These are phyloP conservation scores for Helenozyma rhizophorensis DNA, from an alignment of 805 yeast species.

Conservation along the genomic window DNA sequence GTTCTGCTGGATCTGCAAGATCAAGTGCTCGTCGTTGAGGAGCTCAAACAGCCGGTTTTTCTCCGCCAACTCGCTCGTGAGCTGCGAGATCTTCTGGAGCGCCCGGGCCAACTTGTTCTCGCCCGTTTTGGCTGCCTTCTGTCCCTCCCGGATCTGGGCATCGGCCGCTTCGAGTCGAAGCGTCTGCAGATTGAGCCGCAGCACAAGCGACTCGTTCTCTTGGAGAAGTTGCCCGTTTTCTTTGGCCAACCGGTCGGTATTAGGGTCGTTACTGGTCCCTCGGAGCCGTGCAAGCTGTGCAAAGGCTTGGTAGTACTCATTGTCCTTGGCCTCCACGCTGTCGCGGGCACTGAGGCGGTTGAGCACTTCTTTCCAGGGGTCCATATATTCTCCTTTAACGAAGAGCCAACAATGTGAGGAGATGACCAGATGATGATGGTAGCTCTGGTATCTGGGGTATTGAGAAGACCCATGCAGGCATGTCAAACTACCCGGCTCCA, in stretches of 20 bases:
- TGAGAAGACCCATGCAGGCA: too few species aligned
- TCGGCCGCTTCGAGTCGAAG: constrained; percentile 23
- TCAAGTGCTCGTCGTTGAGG: constrained; percentile 64
- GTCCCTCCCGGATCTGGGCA: constrained; percentile 14
- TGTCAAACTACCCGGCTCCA: too few species aligned
- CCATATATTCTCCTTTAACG: too few species aligned
- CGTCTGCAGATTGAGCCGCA: constrained; percentile 22
- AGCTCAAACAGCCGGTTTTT: constrained; percentile 56
- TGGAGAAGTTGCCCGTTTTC: constrained; percentile 17
- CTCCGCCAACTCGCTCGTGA: constrained; percentile 30
- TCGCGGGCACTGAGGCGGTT: constrained; percentile 27
- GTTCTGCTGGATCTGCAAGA: constrained; percentile 53
- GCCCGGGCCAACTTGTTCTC: constrained; percentile 7
- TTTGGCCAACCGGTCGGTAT: constrained; percentile 7
- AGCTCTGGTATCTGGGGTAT: too few species aligned
- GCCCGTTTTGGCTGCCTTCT: constrained; percentile 4
- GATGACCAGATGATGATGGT: too few species aligned
- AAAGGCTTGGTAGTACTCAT: constrained; percentile 30
- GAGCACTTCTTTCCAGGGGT: constrained; percentile 23
- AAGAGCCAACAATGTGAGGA: too few species aligned
- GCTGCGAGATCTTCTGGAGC: constrained; percentile 16
- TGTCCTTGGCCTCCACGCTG: constrained; percentile 27
- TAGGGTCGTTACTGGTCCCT: constrained; percentile 5
- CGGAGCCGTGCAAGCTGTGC: constrained; percentile 20
- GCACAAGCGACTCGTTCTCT: constrained; percentile 21